phyloP scores from a whole-genome alignment of 805 yeast genomes.

The Zygosaccharomyces gambellarensis region DNA sequence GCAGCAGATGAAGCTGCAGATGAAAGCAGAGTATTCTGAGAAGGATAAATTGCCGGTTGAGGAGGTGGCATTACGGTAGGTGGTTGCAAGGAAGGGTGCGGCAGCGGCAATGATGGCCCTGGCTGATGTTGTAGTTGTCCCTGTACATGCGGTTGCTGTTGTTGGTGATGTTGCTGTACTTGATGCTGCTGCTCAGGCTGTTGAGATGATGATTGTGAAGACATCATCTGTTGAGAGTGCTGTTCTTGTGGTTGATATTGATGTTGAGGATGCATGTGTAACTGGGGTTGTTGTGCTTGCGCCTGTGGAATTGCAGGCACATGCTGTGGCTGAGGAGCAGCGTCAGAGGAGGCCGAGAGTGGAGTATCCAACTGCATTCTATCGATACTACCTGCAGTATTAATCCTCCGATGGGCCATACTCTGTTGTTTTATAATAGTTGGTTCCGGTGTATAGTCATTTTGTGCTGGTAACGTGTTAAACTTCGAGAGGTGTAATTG shows the following conservation, averaged over 20 bases:
- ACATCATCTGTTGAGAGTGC: neutral
- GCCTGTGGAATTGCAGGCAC: constrained; percentile 8
- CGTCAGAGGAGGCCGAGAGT: constrained; percentile 5
- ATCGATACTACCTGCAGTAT: constrained; percentile 1
- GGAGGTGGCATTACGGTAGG: constrained; percentile 16
- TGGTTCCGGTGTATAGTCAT: constrained; percentile 25
- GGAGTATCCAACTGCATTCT: constrained; percentile 10
- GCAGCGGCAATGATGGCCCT: constrained; percentile 1
- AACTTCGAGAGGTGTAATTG: constrained; percentile 60
- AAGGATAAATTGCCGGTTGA: constrained; percentile 6
- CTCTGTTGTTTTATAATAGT: constrained; percentile 15
- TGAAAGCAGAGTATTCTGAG: constrained; percentile 7
- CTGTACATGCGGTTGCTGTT: constrained; percentile 2
- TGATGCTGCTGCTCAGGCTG: constrained; percentile 6
- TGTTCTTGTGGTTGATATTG: constrained; percentile 6
- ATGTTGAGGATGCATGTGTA: constrained; percentile 9
- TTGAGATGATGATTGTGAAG: neutral
- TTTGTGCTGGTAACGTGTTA: constrained; percentile 38
- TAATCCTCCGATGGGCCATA: constrained; percentile 9
- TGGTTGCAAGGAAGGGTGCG: constrained; percentile 4
- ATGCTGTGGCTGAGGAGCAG: constrained; percentile 1
- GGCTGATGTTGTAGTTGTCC: neutral
- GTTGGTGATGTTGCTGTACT: constrained; percentile 13
- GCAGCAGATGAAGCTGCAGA: constrained; percentile 13
- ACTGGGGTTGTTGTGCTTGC: constrained; percentile 8